These are phyloP conservation scores for Cladosporium sp. DNA, from an alignment of 2,329 filamentous ascomycete species.

Conservation along the genomic window DNA sequence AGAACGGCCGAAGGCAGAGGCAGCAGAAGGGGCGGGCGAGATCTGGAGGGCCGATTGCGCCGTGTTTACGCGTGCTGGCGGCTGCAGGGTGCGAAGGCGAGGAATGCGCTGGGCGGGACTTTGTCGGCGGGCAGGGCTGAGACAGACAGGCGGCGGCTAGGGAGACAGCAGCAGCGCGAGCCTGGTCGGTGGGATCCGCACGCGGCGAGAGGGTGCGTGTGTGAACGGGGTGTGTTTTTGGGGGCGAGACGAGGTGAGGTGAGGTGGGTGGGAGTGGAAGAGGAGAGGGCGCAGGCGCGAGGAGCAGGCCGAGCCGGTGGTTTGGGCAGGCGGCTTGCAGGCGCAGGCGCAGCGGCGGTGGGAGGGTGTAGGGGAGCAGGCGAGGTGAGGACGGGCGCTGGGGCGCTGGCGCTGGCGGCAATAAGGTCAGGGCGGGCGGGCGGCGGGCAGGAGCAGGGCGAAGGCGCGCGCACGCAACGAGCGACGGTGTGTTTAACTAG, in stretches of 20 bases:
- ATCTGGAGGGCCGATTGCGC: slow-evolving; percentile 5
- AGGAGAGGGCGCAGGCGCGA: background rate
- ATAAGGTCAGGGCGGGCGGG: too few relatives aligned
- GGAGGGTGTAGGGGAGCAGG: too few relatives aligned
- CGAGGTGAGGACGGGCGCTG: too few relatives aligned
- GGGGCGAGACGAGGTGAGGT: background rate
- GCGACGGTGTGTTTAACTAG: background rate
- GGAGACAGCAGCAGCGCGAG: background rate
- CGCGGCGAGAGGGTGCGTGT: background rate
- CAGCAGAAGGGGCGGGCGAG: background rate
- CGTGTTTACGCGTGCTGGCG: slow-evolving; percentile 9
- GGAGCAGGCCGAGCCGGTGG: too few relatives aligned
- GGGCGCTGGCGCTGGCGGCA: too few relatives aligned
- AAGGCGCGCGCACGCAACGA: too few relatives aligned
- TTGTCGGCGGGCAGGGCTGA: slow-evolving; percentile 9
- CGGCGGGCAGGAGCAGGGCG: too few relatives aligned
- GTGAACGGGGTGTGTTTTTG: background rate
- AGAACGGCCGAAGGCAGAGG: slow-evolving; percentile 3
- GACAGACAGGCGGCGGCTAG: slow-evolving; percentile 1
- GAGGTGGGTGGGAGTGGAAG: background rate
- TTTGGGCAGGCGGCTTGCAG: too few relatives aligned
- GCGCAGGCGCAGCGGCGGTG: too few relatives aligned
- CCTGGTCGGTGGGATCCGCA: background rate
- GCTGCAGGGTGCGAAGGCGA: slow-evolving; percentile 3
- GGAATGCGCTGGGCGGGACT: slow-evolving; percentile 10